phyloP scores from a whole-genome alignment of 768 basidiomycete species.

The Pleurotus citrinopileatus region DNA sequence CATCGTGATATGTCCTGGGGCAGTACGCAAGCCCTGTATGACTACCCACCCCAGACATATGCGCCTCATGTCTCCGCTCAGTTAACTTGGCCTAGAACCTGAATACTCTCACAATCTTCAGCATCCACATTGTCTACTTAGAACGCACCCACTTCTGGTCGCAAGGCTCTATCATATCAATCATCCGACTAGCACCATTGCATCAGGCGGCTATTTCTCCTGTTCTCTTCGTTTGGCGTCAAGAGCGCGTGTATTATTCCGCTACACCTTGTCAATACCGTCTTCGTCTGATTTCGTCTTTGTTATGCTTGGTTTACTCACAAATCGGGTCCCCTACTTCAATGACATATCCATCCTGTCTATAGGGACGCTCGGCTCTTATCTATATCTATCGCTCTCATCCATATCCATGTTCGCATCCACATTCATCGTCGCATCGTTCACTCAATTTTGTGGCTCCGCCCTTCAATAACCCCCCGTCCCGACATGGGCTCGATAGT shows the following conservation, averaged over 20 bases:
- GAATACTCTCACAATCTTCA: constrained; percentile 20
- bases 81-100: constrained; percentile 49
- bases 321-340: constrained; percentile 23
- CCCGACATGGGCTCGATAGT: not conserved
- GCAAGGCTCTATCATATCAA: constrained; percentile 9
- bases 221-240: constrained; percentile 28
- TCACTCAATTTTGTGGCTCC: constrained; percentile 10
- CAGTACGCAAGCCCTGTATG: constrained; percentile 32
- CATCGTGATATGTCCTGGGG: constrained; percentile 41
- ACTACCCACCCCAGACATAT: constrained; percentile 41
- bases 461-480: constrained; percentile 20
- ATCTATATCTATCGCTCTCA: constrained; percentile 15
- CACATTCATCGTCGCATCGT: constrained; percentile 27
- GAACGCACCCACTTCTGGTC: constrained; percentile 22
- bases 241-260: constrained; percentile 7
- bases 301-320: constrained; percentile 13
- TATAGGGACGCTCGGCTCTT: constrained; percentile 34
- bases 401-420: constrained; percentile 23
- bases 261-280: constrained; percentile 9
- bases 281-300: constrained; percentile 14
- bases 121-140: constrained; percentile 16
- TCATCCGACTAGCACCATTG: constrained; percentile 10
- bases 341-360: constrained; percentile 71
- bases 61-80: constrained; percentile 43
- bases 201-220: constrained; percentile 29